Percentiles rank a stretch among this genome's conserved stretches.
Conservation (phyloP, 1,284 basidiomycete species). For the Cryptococcus floricola region DNA sequence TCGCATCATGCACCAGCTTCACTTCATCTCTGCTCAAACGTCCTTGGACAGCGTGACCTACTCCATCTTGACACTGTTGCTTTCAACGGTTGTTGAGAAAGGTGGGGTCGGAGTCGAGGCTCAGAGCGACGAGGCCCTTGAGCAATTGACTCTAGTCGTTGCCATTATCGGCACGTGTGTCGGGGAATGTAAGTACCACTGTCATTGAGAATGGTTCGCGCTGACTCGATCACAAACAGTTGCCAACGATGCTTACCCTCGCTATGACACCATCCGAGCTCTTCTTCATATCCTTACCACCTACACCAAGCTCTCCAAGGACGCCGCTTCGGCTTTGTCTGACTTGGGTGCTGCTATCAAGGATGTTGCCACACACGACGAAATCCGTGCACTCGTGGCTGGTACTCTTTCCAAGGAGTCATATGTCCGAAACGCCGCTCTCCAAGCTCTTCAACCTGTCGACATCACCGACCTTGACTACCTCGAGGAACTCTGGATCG, state of each 20-base stretch:
- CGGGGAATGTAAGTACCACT: constrained; percentile 65
- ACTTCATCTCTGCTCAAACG: constrained; percentile 73
- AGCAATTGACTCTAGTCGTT: constrained; percentile 80
- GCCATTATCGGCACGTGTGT: constrained; percentile 84
- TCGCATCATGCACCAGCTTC: constrained; percentile 81
- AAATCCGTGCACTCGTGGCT: constrained; percentile 64
- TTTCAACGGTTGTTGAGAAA: constrained; percentile 64
- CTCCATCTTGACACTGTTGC: constrained; percentile 73
- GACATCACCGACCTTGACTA: constrained; percentile 94
- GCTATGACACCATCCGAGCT: constrained; percentile 64
- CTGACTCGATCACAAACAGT: constrained; percentile 52
- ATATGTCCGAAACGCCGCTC: constrained; percentile 79
- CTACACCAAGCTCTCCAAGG: constrained; percentile 79
- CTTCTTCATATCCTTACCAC: constrained; percentile 71
- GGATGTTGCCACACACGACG: constrained; percentile 60
- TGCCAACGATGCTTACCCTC: constrained; percentile 65
- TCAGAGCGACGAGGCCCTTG: constrained; percentile 68
- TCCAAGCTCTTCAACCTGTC: constrained; percentile 90
- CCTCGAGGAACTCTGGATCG: constrained; percentile 84
- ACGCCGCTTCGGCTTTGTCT: constrained; percentile 76
- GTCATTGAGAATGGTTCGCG: constrained; percentile 4
- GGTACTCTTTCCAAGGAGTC: constrained; percentile 84
- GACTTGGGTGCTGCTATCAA: constrained; percentile 80
- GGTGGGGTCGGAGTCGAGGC: constrained; percentile 63
- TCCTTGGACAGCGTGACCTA: constrained; percentile 83